Conservation (phyloP, 768 basidiomycete species). For the Inosperma sp. region DNA sequence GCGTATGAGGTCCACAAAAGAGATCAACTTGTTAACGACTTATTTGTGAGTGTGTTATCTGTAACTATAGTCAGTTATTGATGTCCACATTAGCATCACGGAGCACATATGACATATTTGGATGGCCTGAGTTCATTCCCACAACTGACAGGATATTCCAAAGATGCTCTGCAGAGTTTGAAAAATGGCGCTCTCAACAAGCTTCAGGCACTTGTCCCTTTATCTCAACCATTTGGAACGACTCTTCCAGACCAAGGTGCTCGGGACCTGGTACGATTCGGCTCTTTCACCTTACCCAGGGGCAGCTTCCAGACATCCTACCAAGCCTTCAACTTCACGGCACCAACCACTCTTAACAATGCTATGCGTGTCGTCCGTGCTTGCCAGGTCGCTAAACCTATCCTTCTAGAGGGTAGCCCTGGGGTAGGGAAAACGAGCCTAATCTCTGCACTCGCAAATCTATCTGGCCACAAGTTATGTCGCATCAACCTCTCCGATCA, state of each 20-base stretch:
- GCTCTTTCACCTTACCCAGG: conserved; percentile 65
- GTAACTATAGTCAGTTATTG: neutral
- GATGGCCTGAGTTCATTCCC: conserved; percentile 84
- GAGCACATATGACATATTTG: conserved; percentile 86
- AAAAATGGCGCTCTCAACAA: conserved; percentile 52
- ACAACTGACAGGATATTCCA: conserved; percentile 62
- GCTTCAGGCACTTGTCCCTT: conserved; percentile 54
- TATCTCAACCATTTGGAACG: conserved; percentile 28
- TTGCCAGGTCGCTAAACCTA: conserved; percentile 84
- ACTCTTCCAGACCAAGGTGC: conserved; percentile 32
- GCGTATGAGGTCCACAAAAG: conserved; percentile 34
- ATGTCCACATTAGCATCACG: conserved; percentile 63
- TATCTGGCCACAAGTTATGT: conserved; percentile 72
- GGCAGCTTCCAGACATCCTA: conserved; percentile 41
- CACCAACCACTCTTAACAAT: conserved; percentile 86
- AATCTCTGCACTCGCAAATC: conserved; percentile 77
- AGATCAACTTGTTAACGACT: conserved; percentile 40
- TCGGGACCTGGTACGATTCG: conserved; percentile 49
- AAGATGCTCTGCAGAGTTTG: conserved; percentile 53
- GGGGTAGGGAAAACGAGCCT: conserved; percentile 98
- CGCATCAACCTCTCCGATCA: conserved; percentile 98
- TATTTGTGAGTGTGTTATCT: conserved; percentile 61
- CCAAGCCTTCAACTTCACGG: conserved; percentile 70
- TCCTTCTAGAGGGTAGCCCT: conserved; percentile 94
- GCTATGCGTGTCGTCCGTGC: conserved; percentile 85